Conservation (phyloP, 352 stramenopile genomes). For the Pythium pectinolyticum region DNA sequence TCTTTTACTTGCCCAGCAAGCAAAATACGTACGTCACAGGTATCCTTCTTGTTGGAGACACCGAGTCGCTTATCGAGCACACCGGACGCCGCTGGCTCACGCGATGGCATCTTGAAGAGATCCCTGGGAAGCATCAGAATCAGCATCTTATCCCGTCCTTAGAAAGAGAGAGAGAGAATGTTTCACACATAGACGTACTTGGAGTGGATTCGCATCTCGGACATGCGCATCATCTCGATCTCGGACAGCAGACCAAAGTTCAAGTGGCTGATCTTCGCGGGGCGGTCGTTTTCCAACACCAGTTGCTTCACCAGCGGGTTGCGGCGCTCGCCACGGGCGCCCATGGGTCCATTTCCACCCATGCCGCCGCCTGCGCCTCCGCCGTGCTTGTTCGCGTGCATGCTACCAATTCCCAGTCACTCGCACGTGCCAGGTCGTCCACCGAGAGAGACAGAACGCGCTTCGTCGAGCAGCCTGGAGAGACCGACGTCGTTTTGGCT, state of each 20-base stretch:
- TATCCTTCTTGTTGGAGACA: constrained; percentile 96
- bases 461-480: background rate
- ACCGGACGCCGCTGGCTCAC: constrained; percentile 91
- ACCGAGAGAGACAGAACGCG: constrained; percentile 1
- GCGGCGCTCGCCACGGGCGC: constrained; percentile 53
- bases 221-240: constrained; percentile 95
- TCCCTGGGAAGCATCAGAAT: constrained; percentile 62
- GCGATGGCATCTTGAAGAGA: constrained; percentile 96
- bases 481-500: constrained; percentile 1
- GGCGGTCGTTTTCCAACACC: constrained; percentile 86
- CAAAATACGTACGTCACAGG: constrained; percentile 87
- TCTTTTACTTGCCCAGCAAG: background rate
- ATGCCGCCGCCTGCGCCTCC: constrained; percentile 3
- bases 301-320: constrained; percentile 90
- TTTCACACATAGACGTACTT: too few relatives aligned
- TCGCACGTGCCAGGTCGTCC: background rate
- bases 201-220: constrained; percentile 93
- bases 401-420: background rate
- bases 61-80: constrained; percentile 97
- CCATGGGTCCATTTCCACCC: constrained; percentile 19
- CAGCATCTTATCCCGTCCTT: background rate
- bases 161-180: background rate
- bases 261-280: constrained; percentile 96
- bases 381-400: constrained; percentile 28
- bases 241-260: constrained; percentile 97